A percentile compares a stretch with the other conserved stretches of the same genome.
Evolutionary conservation across 345 rosid species (phyloP).

Genomic region (Pistacia vera): DNA sequence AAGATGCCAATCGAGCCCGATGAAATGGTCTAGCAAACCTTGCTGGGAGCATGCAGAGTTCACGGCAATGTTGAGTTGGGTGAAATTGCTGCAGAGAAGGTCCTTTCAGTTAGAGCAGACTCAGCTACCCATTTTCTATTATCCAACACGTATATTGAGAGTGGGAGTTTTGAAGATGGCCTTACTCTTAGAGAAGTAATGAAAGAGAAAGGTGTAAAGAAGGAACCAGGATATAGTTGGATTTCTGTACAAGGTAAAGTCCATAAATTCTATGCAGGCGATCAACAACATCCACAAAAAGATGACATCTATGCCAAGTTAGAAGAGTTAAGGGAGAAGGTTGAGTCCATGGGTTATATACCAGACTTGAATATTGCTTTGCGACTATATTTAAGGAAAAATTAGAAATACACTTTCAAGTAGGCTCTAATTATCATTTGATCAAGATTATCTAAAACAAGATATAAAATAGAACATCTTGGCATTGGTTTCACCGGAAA

Average conservation of each 20-base stretch:
- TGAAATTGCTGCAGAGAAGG: slow-evolving; percentile 51
- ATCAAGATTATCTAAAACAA: no score
- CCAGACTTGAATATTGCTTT: slow-evolving; percentile 5
- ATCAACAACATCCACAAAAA: slow-evolving; percentile 39
- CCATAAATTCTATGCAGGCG: slow-evolving; percentile 41
- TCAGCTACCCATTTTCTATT: slow-evolving; percentile 52
- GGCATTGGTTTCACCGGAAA: no score
- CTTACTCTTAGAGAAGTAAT: slow-evolving; percentile 38
- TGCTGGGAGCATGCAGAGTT: slow-evolving; percentile 62
- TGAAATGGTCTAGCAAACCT: slow-evolving; percentile 56
- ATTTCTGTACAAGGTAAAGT: slow-evolving; percentile 35
- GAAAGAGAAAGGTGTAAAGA: slow-evolving; percentile 43
- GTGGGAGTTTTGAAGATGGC: slow-evolving; percentile 42
- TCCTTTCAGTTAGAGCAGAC: slow-evolving; percentile 38
- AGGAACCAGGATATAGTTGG: slow-evolving; percentile 68
- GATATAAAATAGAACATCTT: no score
- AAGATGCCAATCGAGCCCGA: slow-evolving; percentile 53
- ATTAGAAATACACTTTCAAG: no score
- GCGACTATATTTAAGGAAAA: neutral
- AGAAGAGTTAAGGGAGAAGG: slow-evolving; percentile 30
- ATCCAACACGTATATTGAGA: slow-evolving; percentile 53
- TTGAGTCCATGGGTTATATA: slow-evolving; percentile 19
- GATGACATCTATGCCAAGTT: slow-evolving; percentile 35
- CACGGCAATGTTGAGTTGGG: slow-evolving; percentile 58
- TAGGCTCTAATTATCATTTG: no score